phyloP scores from a whole-genome alignment of 805 yeast species.

The Lachancea lanzarotensis region DNA sequence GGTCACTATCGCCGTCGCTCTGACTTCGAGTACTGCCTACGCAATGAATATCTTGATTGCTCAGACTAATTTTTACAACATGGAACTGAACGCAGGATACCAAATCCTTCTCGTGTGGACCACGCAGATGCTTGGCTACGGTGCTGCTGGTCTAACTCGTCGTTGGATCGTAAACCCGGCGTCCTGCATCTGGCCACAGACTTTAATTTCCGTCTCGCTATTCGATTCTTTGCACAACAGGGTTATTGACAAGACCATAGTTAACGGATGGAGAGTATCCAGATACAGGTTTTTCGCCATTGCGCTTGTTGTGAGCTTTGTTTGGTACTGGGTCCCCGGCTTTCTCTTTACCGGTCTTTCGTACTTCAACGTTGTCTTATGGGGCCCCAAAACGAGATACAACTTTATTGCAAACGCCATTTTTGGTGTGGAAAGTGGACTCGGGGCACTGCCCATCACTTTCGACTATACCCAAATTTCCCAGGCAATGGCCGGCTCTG shows the following conservation, averaged over 20 bases:
- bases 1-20: constrained; percentile 43
- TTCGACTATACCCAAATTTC: constrained; percentile 56
- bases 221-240: constrained; percentile 43
- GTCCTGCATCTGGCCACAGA: constrained; percentile 57
- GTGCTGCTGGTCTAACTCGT: constrained; percentile 56
- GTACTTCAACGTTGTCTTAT: constrained; percentile 44
- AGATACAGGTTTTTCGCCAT: constrained; percentile 44
- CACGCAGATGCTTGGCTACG: constrained; percentile 60
- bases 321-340: constrained; percentile 65
- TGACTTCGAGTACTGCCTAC: constrained; percentile 42
- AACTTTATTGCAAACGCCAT: constrained; percentile 55
- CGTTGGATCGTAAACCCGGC: constrained; percentile 55
- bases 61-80: constrained; percentile 39
- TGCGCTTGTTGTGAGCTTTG: constrained; percentile 38
- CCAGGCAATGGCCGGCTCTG: constrained; percentile 45
- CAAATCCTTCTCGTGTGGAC: constrained; percentile 46
- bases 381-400: constrained; percentile 34
- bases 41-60: constrained; percentile 52
- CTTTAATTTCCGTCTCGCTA: constrained; percentile 52
- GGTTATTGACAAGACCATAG: constrained; percentile 36
- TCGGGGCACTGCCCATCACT: constrained; percentile 49
- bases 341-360: constrained; percentile 55
- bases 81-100: constrained; percentile 42
- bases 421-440: constrained; percentile 53
- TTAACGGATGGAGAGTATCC: constrained; percentile 55